Base-by-base conservation (phyloP, 2,329 filamentous ascomycete species). In the Penicillium palitans region DNA sequence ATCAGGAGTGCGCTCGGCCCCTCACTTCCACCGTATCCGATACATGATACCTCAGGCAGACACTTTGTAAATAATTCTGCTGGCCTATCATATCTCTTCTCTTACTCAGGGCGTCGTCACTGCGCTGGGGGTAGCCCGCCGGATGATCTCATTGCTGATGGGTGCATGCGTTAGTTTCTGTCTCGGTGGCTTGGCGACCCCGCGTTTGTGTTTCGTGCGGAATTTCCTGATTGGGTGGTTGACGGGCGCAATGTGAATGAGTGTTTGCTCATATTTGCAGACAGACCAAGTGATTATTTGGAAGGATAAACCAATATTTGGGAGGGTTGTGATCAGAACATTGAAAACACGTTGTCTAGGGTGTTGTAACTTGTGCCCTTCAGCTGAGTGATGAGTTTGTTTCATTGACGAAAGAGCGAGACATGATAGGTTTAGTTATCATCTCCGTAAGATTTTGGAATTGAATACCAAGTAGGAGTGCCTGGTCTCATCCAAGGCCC, bases 151-250 rank as follows among this genome's bases (percentile, higher is more conserved):
- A 61, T 41, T 63, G 55, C 50, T 57, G 58, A 45, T 49, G 42
- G 21, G 46, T 46, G 55, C 55, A 58, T 44, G 59, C 45, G 40
- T 29, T 47, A 53, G 27, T 19, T 29, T 37, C 6, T 57, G 13
- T n/a, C 29, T 50, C 25, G 47, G 35, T 33, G 59, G 25, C 61
- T 63, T 64, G 61, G 58, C 58, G 55, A 62, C 65, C 65, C 65
- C 65, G 65, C 62, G 48, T 57, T 52, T 57, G 35, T 52, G 40
- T 40, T 44, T 31, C 19, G 37, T 52, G 46, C 13, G 40, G 7
- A 33, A 40, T 42, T 45, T 52, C 24, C 27, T 21, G 15, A 24
- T 45, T 7, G 29, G 24, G 39, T 39, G 7, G 29, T 13, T 39
- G 39, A 46, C 9, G 5, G n/a, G 13, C 7, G 13, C 27, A 6